Evolutionary conservation across 208 protist species (phyloP).

Genomic region (Leishmania aethiopica): DNA sequence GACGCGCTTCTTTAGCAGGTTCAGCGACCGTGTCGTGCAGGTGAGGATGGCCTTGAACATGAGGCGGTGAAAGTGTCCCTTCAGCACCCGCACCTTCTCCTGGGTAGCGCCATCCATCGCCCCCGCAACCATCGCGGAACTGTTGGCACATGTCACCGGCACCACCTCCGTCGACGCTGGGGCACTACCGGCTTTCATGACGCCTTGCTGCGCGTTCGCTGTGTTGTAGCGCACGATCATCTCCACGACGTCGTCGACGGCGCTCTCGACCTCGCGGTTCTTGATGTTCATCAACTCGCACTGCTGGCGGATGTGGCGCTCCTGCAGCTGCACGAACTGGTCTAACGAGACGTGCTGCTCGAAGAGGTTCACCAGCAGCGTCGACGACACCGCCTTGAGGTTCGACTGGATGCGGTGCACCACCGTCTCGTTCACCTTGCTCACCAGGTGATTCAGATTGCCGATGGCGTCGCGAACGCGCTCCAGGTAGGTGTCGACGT

Average conservation of each 20-base stretch:
- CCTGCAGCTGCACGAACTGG: conserved; percentile 90
- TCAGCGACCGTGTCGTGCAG: conserved; percentile 38
- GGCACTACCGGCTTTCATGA: not conserved
- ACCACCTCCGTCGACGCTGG: not conserved
- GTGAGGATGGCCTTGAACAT: too few relatives aligned
- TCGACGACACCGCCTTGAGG: conserved; percentile 88
- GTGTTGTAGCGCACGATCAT: conserved; percentile 61
- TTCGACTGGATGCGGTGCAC: conserved; percentile 93
- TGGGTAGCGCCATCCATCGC: conserved; percentile 2
- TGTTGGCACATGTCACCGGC: not conserved
- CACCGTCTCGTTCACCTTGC: conserved; percentile 94
- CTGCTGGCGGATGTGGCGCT: conserved; percentile 90
- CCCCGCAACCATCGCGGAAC: not conserved
- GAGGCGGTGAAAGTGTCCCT: too few relatives aligned
- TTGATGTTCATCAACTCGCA: conserved; percentile 93
- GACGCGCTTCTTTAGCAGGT: conserved; percentile 84
- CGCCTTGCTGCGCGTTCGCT: conserved; percentile 15
- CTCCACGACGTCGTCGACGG: conserved; percentile 88
- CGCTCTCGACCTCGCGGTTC: conserved; percentile 93
- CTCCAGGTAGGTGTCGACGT: conserved; percentile 94
- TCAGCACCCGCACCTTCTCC: conserved; percentile 2
- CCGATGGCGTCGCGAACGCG: conserved; percentile 83
- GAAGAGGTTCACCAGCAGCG: conserved; percentile 85
- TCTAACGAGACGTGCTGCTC: conserved; percentile 86
- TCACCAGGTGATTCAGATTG: conserved; percentile 72